A percentile compares a stretch with the other conserved stretches of the same genome.
phyloP scores from a whole-genome alignment of 164 flowering plant genomes.

The Vitis rupestris region DNA sequence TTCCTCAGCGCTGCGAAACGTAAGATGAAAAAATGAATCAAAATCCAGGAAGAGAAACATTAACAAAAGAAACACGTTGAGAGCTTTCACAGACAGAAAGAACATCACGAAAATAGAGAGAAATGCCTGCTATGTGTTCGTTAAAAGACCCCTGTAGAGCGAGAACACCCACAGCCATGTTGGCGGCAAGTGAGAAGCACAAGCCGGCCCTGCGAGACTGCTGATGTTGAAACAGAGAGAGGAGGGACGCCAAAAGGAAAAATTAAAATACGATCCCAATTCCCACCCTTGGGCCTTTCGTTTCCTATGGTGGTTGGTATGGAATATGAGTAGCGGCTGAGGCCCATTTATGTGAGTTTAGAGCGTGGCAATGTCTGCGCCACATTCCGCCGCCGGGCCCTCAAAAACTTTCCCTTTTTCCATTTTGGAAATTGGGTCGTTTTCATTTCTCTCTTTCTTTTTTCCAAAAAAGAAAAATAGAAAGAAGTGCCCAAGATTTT shows the following conservation, averaged over 20 bases:
- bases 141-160: constrained; percentile 97
- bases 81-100: background rate
- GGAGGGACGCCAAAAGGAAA: constrained; percentile 1
- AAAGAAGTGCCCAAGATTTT: no score
- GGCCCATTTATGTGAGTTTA: no score
- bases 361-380: no score
- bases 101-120: constrained; percentile 8
- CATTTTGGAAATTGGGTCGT: no score
- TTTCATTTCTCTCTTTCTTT: no score
- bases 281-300: constrained; percentile 5
- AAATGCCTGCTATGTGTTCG: constrained; percentile 83
- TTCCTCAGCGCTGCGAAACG: constrained; percentile 56
- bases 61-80: background rate
- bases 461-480: no score
- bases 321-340: no score
- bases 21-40: background rate
- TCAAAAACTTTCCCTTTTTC: no score
- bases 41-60: background rate
- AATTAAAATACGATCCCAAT: background rate
- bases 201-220: no score
- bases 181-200: background rate
- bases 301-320: constrained; percentile 9
- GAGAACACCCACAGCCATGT: constrained; percentile 82
- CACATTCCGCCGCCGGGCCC: no score
- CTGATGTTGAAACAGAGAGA: background rate